These are phyloP conservation scores for Pleurozium schreberi DNA, from an alignment of 225 moss, liverwort and hornwort genomes.

Conservation along the genomic window DNA sequence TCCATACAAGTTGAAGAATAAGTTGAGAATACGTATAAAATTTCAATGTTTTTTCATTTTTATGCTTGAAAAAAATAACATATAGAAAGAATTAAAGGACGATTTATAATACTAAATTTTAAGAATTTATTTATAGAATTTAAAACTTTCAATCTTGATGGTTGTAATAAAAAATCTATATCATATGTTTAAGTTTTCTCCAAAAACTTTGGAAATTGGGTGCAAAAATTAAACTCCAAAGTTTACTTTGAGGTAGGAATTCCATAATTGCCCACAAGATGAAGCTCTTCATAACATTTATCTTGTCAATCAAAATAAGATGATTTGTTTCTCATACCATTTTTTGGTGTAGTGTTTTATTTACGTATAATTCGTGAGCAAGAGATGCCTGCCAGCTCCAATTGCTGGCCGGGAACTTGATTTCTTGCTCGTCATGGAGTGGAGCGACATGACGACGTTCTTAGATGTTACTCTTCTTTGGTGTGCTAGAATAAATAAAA, in stretches of 20 bases:
- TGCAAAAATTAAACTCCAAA: not conserved
- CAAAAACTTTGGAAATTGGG: too few relatives aligned
- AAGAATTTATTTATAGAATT: too few relatives aligned
- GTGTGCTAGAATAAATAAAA: slow-evolving; percentile 22
- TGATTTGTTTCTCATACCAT: not conserved
- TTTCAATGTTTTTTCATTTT: not conserved
- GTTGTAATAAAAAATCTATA: too few relatives aligned
- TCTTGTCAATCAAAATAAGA: not conserved
- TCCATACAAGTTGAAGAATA: not conserved
- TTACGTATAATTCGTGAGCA: slow-evolving; percentile 13
- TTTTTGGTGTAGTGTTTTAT: not conserved
- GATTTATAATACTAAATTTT: too few relatives aligned
- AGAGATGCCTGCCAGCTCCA: slow-evolving; percentile 21
- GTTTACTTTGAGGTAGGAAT: not conserved
- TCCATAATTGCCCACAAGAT: not conserved
- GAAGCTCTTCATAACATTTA: not conserved
- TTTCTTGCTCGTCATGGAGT: slow-evolving; percentile 27
- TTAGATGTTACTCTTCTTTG: slow-evolving; percentile 11
- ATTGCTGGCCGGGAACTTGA: slow-evolving; percentile 24
- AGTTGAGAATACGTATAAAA: not conserved
- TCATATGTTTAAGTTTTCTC: too few relatives aligned
- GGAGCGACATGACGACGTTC: not conserved
- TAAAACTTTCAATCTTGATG: too few relatives aligned
- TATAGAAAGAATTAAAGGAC: too few relatives aligned
- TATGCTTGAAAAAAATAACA: not conserved